A percentile compares a stretch with the other conserved stretches of the same genome.
These are phyloP conservation scores for Moesziomyces antarcticus DNA, from an alignment of 1,284 basidiomycete species.

Conservation along the genomic window DNA sequence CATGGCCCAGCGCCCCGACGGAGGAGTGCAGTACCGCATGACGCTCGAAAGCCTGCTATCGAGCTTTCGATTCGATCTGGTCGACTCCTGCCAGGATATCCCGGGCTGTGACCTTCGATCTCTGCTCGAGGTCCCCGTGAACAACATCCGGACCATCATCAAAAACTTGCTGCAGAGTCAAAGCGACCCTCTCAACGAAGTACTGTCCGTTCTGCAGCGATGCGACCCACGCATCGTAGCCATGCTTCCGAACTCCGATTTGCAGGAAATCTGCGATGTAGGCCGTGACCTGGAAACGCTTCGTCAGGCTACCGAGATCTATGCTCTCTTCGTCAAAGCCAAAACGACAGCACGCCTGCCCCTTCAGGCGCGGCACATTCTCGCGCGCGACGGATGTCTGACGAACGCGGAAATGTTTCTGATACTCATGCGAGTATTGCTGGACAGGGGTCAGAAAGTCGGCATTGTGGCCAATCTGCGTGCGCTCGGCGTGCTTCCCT, in stretches of 20 bases:
- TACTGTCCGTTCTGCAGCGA: constrained; percentile 22
- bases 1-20: constrained; percentile 21
- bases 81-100: constrained; percentile 4
- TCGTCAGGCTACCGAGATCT: constrained; percentile 13
- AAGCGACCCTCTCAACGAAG: constrained; percentile 5
- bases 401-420: constrained; percentile 26
- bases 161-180: constrained; percentile 23
- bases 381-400: constrained; percentile 27
- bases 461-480: constrained; percentile 15
- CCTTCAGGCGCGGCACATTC: constrained; percentile 4
- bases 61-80: constrained; percentile 36
- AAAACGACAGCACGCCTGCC: constrained; percentile 14
- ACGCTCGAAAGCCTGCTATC: constrained; percentile 31
- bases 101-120: background rate
- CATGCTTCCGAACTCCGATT: constrained; percentile 18
- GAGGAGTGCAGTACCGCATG: constrained; percentile 33
- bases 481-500: constrained; percentile 25
- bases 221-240: constrained; percentile 31
- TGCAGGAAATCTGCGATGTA: constrained; percentile 30
- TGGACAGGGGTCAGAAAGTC: constrained; percentile 10
- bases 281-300: constrained; percentile 1
- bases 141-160: constrained; percentile 21
- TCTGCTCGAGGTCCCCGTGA: constrained; percentile 20
- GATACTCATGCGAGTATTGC: constrained; percentile 7
- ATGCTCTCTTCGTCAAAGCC: constrained; percentile 28